phyloP scores from a whole-genome alignment of 192 early-diverging fungal species.

The Paraglomus brasilianum region DNA sequence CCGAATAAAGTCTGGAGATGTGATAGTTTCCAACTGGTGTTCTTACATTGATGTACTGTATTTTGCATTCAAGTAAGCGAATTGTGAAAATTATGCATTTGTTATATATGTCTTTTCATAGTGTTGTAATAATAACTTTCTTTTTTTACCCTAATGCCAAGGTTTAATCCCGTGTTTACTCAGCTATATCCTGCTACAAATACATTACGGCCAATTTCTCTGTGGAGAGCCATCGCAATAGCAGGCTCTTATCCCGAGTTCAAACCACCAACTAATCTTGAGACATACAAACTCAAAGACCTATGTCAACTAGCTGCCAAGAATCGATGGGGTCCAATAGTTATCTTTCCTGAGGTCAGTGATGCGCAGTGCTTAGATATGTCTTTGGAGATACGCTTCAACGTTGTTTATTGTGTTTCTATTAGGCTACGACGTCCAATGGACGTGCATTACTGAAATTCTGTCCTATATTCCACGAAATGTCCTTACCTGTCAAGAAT shows the following conservation, averaged over 20 bases:
- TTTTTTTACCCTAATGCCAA: slow-evolving; percentile 29
- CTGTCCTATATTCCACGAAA: slow-evolving; percentile 66
- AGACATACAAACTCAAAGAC: slow-evolving; percentile 45
- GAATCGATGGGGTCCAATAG: slow-evolving; percentile 53
- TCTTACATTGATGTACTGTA: slow-evolving; percentile 86
- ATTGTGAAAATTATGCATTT: neutral
- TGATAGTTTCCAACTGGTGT: slow-evolving; percentile 78
- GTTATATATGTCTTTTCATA: neutral
- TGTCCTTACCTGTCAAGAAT: slow-evolving; percentile 56
- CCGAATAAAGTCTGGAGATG: slow-evolving; percentile 57
- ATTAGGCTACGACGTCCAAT: slow-evolving; percentile 78
- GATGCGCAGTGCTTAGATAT: neutral
- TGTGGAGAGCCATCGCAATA: slow-evolving; percentile 55
- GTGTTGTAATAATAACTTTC: neutral
- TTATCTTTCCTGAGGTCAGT: slow-evolving; percentile 67
- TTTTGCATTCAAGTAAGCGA: slow-evolving; percentile 57
- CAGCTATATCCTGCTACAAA: slow-evolving; percentile 49
- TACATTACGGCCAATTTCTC: slow-evolving; percentile 48
- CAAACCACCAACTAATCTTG: slow-evolving; percentile 30
- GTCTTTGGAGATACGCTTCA: neutral
- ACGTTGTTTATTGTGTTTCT: slow-evolving; percentile 3
- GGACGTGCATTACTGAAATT: slow-evolving; percentile 82
- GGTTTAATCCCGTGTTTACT: slow-evolving; percentile 64
- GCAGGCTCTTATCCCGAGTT: slow-evolving; percentile 50
- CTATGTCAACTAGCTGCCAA: slow-evolving; percentile 40